These are phyloP conservation scores for Grosmannia huntii DNA, from an alignment of 2,329 filamentous ascomycete species.

Conservation along the genomic window DNA sequence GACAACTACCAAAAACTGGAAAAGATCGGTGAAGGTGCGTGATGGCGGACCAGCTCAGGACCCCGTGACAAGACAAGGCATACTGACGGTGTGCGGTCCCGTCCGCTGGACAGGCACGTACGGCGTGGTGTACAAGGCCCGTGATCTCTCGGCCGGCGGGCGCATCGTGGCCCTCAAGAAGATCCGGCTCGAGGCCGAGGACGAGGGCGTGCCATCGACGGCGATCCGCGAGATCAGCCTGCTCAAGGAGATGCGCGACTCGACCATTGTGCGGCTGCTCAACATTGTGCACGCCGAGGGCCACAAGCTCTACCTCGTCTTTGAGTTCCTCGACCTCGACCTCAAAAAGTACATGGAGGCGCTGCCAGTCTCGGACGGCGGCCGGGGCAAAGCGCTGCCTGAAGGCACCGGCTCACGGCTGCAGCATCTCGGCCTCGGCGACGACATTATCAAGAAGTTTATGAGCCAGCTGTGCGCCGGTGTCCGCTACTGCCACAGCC, in stretches of 20 bases:
- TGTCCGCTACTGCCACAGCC: conserved; percentile 73
- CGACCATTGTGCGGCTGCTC: conserved; percentile 70
- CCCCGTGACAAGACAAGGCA: too few relatives aligned
- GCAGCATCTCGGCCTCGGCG: conserved; percentile 56
- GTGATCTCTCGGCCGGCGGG: conserved; percentile 62
- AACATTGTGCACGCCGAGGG: conserved; percentile 89
- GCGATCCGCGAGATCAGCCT: conserved; percentile 86
- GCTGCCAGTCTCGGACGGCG: conserved; percentile 66
- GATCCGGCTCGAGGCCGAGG: conserved; percentile 82
- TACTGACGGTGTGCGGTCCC: too few relatives aligned
- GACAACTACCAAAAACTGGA: conserved; percentile 90
- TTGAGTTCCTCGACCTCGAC: conserved; percentile 78
- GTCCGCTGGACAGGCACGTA: conserved; percentile 53
- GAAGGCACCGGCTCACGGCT: conserved; percentile 55
- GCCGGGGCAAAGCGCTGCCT: conserved; percentile 67
- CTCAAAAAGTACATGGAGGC: conserved; percentile 93
- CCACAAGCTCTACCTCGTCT: conserved; percentile 82
- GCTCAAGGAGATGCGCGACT: conserved; percentile 83
- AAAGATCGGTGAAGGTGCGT: conserved; percentile 75
- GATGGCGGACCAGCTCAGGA: too few relatives aligned
- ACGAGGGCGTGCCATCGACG: conserved; percentile 79
- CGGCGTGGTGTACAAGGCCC: conserved; percentile 84
- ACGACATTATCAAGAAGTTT: conserved; percentile 80
- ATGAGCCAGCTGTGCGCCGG: conserved; percentile 76
- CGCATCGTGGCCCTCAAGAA: conserved; percentile 86